Base-by-base conservation (phyloP, 164 flowering plant genomes). In the Berberis vulgaris region DNA sequence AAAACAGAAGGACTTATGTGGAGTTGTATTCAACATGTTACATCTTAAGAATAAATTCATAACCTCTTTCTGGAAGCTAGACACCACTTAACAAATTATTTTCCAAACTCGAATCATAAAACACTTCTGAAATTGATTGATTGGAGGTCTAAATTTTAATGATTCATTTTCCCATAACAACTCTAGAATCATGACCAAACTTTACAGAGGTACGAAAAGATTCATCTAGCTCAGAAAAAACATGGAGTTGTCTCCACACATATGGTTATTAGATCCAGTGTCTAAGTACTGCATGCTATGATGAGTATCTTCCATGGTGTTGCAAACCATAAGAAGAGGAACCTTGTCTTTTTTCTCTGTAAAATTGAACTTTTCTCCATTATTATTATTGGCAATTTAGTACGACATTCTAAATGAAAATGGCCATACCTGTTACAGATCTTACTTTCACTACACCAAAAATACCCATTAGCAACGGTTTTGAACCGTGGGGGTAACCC, bases 241-340 rank as follows among this genome's bases (percentile, higher is more conserved):
- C 2, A 40, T 1, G 6, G 43, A 38, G 8, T 26, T 26, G 39
- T 49, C 1, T 49, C 38, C 41, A 3, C 54, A 47, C 55, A 61
- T 39, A 12, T 61, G 43, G 6, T 49, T 61, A 10, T 26, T 61
- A 2, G 13, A 47, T 26, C 54, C 54, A 7, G 8, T 39, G 40
- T 61, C 64, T 49, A 38, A 39, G 43, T 56, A 56, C 59, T 43
- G 41, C 43, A 56, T 49, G 6, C 2, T 38, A 13, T n/a, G n/a
- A 61, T 26, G n/a, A 4, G 40, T 26, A 42, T 61, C 43, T 12
- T 61, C n/a, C 10, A 9, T 46, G 64, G 4, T 5, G 47, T 61
- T 11, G 4, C 47, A 52, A n/a, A 43, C 66, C 49, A 63, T 52
- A 10, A 63, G 45, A 43, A 63, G 46, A 52, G 49, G 3, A n/a